Base-by-base conservation (phyloP, 2,329 filamentous ascomycete species). In the Apiospora rasikravindrae region DNA sequence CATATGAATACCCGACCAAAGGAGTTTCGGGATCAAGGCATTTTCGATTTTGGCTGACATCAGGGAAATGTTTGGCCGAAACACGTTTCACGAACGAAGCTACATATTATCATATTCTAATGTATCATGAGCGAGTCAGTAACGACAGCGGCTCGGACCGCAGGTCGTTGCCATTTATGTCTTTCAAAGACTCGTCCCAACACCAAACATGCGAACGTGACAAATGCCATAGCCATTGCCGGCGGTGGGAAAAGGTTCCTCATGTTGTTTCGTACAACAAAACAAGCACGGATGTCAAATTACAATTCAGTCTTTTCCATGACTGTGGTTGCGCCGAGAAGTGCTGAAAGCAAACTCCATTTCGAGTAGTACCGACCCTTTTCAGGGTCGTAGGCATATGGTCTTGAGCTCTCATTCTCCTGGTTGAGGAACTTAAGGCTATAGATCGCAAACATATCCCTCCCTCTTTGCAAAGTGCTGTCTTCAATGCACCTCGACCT, bases 221-320 rank as follows among this genome's bases (percentile, higher is more conserved):
- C 57, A 19, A 61, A 64, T 40, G 2, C 19, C 57, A 13, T 8
- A 14, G 57, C 22, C 53, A 37, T 61, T 22, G 22, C 29, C 8
- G n/a, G 24, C 61, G 49, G 6, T 26, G 19, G 40, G 64, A n/a
- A n/a, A 22, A 61, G 13, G 8, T 61, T 14, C 24, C 67, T 24
- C 22, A 33, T 61, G 57, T 33, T 7, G 37, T 24, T 11, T 26
- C 37, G 10, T n/a, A 14, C 13, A 40, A 64, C 57, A 22, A 40
- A 64, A 70, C 76, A 85, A 96, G 95, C 95, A 97, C 94, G 93
- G 94, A 98, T 98, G 95, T 98, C 95, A 98, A 98, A 98, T 98
- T 98, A 91, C 95, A 96, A 96, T 93, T 87, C 90, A 90, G 92
- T 91, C 91, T 82, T 83, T 76, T 76, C 78, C 84, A 91, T 98